Evolutionary conservation across 2,329 filamentous ascomycete species (phyloP).

Genomic region (Pseudogymnoascus pannorum): DNA sequence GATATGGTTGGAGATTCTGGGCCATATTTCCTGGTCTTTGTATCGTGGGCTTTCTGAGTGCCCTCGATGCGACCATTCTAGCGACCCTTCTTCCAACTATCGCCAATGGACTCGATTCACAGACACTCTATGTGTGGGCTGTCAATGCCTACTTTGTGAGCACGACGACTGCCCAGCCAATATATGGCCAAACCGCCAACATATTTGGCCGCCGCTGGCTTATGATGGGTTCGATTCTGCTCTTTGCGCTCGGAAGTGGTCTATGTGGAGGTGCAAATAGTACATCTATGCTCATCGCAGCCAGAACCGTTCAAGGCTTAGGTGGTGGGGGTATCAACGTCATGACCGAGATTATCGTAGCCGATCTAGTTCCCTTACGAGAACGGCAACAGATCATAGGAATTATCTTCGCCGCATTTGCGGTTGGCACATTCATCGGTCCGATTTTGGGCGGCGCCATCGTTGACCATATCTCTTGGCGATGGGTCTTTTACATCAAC

Average conservation of each 20-base stretch:
- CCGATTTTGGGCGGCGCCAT: slow-evolving; percentile 35
- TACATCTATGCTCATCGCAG: slow-evolving; percentile 41
- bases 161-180: slow-evolving; percentile 31
- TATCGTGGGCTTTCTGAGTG: slow-evolving; percentile 3
- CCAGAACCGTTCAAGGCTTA: slow-evolving; percentile 43
- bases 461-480: slow-evolving; percentile 35
- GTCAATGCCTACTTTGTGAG: slow-evolving; percentile 17
- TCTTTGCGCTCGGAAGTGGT: slow-evolving; percentile 46
- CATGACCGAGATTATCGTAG: slow-evolving; percentile 35
- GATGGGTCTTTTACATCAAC: slow-evolving; percentile 42
- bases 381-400: slow-evolving; percentile 38
- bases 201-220: slow-evolving; percentile 44
- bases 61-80: slow-evolving; percentile 14
- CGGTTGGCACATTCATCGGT: slow-evolving; percentile 35
- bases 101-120: slow-evolving; percentile 11
- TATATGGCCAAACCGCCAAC: slow-evolving; percentile 43
- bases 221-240: slow-evolving; percentile 33
- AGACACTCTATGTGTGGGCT: slow-evolving; percentile 14
- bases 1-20: slow-evolving; percentile 5
- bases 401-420: slow-evolving; percentile 33
- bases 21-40: background rate
- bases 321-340: slow-evolving; percentile 23
- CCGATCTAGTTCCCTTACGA: slow-evolving; percentile 42
- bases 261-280: slow-evolving; percentile 42
- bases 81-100: slow-evolving; percentile 18